A percentile compares a stretch with the other conserved stretches of the same genome.
Conservation (phyloP, 1,139 yeast species). For the Meyerozyma smithsonii region DNA sequence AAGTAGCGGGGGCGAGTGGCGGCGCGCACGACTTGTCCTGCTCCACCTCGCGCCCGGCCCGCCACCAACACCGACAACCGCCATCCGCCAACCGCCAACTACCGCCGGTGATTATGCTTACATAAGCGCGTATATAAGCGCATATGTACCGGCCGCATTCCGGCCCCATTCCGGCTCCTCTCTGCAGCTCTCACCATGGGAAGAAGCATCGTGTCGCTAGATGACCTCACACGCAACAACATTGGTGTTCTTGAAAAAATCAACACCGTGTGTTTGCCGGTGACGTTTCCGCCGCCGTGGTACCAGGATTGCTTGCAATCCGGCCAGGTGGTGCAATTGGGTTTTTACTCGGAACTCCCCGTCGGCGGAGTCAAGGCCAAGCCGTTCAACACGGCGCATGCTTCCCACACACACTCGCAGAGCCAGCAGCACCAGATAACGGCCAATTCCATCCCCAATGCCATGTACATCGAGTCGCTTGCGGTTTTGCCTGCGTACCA, state of each 20-base stretch:
- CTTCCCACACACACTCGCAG: slow-evolving; percentile 19
- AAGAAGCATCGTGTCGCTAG: slow-evolving; percentile 44
- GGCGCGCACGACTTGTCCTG: too few relatives aligned
- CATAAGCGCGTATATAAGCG: neutral
- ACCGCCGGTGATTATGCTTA: too few relatives aligned
- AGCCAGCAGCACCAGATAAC: slow-evolving; percentile 19
- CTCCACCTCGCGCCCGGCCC: too few relatives aligned
- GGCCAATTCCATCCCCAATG: slow-evolving; percentile 40
- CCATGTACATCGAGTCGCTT: slow-evolving; percentile 60
- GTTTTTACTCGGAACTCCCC: slow-evolving; percentile 60
- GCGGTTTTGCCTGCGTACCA: slow-evolving; percentile 64
- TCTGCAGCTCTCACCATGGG: slow-evolving; percentile 13
- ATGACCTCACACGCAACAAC: slow-evolving; percentile 53
- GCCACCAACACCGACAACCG: too few relatives aligned
- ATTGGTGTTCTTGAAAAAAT: slow-evolving; percentile 49
- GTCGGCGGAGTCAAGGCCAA: slow-evolving; percentile 67
- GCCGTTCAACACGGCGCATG: slow-evolving; percentile 29
- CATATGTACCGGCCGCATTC: too few relatives aligned
- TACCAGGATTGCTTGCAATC: slow-evolving; percentile 34
- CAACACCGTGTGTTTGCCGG: slow-evolving; percentile 39
- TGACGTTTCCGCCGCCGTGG: slow-evolving; percentile 41
- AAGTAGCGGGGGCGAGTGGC: too few relatives aligned
- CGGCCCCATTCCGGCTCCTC: neutral
- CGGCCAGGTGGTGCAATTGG: slow-evolving; percentile 36
- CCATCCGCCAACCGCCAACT: too few relatives aligned